A percentile compares a stretch with the other conserved stretches of the same genome.
phyloP scores from a whole-genome alignment of 345 rosid species.

The Citrus australasica region DNA sequence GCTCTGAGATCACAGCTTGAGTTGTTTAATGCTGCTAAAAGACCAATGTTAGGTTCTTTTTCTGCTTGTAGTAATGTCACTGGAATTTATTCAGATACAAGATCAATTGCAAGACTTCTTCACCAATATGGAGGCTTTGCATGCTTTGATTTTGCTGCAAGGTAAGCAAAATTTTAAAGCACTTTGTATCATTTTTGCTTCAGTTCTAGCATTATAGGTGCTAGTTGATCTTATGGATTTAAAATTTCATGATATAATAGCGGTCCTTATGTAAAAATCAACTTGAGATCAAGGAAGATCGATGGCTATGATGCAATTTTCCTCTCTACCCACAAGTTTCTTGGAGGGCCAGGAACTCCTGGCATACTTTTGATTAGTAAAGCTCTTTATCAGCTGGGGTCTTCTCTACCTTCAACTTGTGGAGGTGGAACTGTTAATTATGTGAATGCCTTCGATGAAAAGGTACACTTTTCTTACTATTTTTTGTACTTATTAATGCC shows the following conservation, averaged over 20 bases:
- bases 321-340: conserved; percentile 55
- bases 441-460: conserved; percentile 40
- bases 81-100: conserved; percentile 41
- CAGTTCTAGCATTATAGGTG: background rate
- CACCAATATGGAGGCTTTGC: conserved; percentile 50
- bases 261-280: conserved; percentile 51
- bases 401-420: conserved; percentile 52
- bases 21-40: conserved; percentile 14
- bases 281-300: conserved; percentile 45
- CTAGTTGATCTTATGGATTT: background rate
- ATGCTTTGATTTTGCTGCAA: conserved; percentile 63
- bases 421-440: conserved; percentile 64
- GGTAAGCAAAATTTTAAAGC: conserved; percentile 25
- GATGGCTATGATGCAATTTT: conserved; percentile 55
- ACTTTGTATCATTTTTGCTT: background rate
- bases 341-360: conserved; percentile 61
- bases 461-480: too few relatives aligned
- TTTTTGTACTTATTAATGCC: too few relatives aligned
- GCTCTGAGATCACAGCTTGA: conserved; percentile 26
- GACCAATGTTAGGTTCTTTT: conserved; percentile 55
- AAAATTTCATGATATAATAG: conserved; percentile 12
- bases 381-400: conserved; percentile 41
- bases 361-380: conserved; percentile 50
- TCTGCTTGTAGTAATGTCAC: conserved; percentile 65
- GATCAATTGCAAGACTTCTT: conserved; percentile 42